A percentile compares a stretch with the other conserved stretches of the same genome.
phyloP scores from a whole-genome alignment of 1,284 basidiomycete species.

The Tilletiopsis washingtonensis region DNA sequence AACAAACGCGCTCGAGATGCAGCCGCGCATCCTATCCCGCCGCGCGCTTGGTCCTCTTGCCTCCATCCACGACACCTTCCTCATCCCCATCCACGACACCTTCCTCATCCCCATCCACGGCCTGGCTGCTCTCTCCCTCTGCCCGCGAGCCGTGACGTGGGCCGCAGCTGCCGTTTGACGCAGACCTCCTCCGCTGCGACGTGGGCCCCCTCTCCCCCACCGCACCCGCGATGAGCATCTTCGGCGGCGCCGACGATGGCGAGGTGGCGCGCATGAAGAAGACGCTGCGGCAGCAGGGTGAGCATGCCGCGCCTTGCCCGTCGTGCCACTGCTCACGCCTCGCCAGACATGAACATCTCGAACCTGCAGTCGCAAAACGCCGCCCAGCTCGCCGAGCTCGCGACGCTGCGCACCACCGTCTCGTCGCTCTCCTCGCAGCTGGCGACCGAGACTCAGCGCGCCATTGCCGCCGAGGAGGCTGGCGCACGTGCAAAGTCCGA shows the following conservation, averaged over 20 bases:
- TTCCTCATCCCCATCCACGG: no score
- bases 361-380: background rate
- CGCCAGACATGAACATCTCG: background rate
- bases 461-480: background rate
- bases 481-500: background rate
- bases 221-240: background rate
- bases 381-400: background rate
- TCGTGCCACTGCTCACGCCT: no score
- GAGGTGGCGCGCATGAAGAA: background rate
- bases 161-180: no score
- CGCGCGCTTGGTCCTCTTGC: no score
- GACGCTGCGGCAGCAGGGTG: background rate
- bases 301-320: background rate
- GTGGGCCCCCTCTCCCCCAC: no score
- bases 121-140: no score
- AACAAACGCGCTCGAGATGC: no score
- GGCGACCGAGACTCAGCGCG: background rate
- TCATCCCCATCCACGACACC: no score
- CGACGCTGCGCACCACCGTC: background rate
- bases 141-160: no score
- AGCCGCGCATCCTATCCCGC: no score
- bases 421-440: background rate
- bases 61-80: no score
- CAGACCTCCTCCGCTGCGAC: no score
- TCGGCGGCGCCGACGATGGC: background rate